A percentile compares a stretch with the other conserved stretches of the same genome.
Evolutionary conservation across 2,329 filamentous ascomycete genomes (phyloP).

Genomic region (Fusarium pseudograminearum): DNA sequence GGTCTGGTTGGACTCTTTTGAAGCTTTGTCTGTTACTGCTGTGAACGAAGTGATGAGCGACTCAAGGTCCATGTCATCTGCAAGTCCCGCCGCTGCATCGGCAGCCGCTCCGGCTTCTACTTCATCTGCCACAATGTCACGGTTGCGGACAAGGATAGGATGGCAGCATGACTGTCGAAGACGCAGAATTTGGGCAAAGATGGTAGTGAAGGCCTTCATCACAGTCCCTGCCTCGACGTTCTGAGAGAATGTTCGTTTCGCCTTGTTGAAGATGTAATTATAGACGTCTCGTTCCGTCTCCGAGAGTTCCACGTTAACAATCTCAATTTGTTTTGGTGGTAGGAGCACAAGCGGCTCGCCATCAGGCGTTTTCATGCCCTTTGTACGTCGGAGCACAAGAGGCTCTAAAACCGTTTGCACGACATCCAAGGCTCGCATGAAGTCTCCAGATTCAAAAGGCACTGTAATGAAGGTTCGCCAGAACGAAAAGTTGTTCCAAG

Average conservation of each 20-base stretch:
- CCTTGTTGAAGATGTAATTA: constrained; percentile 86
- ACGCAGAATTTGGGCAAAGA: constrained; percentile 95
- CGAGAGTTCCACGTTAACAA: constrained; percentile 89
- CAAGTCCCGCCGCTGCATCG: constrained; percentile 82
- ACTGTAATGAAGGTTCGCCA: constrained; percentile 99
- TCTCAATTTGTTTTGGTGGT: constrained; percentile 83
- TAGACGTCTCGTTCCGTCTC: constrained; percentile 90
- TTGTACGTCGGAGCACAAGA: constrained; percentile 92
- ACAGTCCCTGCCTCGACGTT: constrained; percentile 93
- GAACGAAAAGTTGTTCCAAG: constrained; percentile 99
- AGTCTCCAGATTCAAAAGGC: constrained; percentile 95
- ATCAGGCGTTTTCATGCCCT: constrained; percentile 96
- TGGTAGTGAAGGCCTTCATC: constrained; percentile 95
- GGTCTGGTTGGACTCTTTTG: constrained; percentile 66
- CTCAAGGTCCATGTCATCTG: constrained; percentile 96
- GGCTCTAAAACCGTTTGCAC: constrained; percentile 97
- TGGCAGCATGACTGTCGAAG: constrained; percentile 96
- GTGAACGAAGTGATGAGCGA: constrained; percentile 88
- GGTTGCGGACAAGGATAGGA: constrained; percentile 87
- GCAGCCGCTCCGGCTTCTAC: constrained; percentile 80
- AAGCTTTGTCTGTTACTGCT: constrained; percentile 70
- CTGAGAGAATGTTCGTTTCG: constrained; percentile 84
- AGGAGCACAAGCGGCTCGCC: constrained; percentile 81
- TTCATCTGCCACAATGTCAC: constrained; percentile 86
- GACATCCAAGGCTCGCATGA: constrained; percentile 91